Evolutionary conservation across 257 asterid species (phyloP), one percentile per base, ranked within the genome.

Genomic region (Phtheirospermum japonicum): DNA sequence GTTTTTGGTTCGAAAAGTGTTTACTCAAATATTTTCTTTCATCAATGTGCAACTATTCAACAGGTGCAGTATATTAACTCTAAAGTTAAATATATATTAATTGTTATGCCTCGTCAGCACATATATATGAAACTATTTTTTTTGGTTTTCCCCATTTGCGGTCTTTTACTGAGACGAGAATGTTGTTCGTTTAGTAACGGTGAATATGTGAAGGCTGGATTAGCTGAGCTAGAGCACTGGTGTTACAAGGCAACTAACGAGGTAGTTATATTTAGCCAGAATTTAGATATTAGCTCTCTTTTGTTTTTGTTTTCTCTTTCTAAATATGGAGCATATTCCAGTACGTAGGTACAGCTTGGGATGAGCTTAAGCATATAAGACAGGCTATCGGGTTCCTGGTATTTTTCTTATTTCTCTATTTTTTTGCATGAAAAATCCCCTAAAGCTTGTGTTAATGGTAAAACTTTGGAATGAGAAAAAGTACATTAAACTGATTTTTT

Each of bases 301-400:
- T n/a, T n/a, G n/a, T n/a, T n/a, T n/a, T n/a, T n/a, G n/a, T n/a
- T n/a, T n/a, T n/a, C n/a, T n/a, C n/a, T n/a, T n/a, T n/a, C n/a
- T n/a, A n/a, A n/a, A n/a, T n/a, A 66, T 58, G 57, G 73, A 45
- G 54, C 26, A 31, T 67, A 26, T 70, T 85, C 59, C 94, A 93
- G 99, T 93, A 89, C 75, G 87, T 96, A 76, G 99, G 99, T 59
- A 76, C 96, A 1, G 85, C 99, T 32, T 93, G 97, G 99, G 99
- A 93, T 67, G 99, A 93, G 85, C 96, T 93, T 75, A 93, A 89
- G 75, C 97, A 93, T 73, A 93, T 93, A 70, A 84, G 99, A 63
- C 99, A 93, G 73, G 95, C 99, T 51, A 93, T 93, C 32, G 99
- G 99, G n/a, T 93, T 93, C 79, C 85, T 93, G 96, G 99, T 93